Conservation (phyloP, 768 basidiomycete species). For the Leccinum truebloodii region DNA sequence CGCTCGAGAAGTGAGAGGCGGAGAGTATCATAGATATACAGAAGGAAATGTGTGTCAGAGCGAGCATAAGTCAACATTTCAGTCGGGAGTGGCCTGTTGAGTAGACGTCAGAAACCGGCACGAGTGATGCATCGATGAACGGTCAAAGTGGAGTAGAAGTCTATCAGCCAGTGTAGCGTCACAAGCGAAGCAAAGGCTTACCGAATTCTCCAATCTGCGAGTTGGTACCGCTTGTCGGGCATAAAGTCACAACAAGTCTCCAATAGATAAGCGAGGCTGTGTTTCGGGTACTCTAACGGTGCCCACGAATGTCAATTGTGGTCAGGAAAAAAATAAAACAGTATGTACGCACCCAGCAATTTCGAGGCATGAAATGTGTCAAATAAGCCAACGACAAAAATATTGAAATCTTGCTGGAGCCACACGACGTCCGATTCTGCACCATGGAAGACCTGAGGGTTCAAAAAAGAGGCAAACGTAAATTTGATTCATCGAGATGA, state of each 20-base stretch:
- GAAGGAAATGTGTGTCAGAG: constrained; percentile 93
- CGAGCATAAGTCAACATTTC: constrained; percentile 94
- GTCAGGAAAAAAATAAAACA: not conserved
- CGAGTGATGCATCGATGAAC: not conserved
- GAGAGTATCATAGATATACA: constrained; percentile 90
- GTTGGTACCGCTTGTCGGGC: constrained; percentile 94
- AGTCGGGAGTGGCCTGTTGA: constrained; percentile 66
- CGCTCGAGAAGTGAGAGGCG: constrained; percentile 84
- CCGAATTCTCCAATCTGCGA: constrained; percentile 98
- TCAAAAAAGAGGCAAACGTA: not conserved
- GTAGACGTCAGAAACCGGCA: not conserved
- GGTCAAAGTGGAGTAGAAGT: not conserved
- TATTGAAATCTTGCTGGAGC: constrained; percentile 94
- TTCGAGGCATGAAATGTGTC: constrained; percentile 96
- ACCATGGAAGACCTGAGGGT: constrained; percentile 82
- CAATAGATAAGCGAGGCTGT: constrained; percentile 82
- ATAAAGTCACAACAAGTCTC: constrained; percentile 88
- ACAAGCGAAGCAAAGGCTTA: constrained; percentile 30
- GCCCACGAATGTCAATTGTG: not conserved
- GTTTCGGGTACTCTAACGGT: constrained; percentile 70
- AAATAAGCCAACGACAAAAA: constrained; percentile 95
- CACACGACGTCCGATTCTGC: constrained; percentile 93
- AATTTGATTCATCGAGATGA: not conserved
- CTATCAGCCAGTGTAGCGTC: not conserved
- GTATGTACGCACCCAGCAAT: constrained; percentile 54